phyloP scores from a whole-genome alignment of 805 yeast species.

The Candida hungchunana region DNA sequence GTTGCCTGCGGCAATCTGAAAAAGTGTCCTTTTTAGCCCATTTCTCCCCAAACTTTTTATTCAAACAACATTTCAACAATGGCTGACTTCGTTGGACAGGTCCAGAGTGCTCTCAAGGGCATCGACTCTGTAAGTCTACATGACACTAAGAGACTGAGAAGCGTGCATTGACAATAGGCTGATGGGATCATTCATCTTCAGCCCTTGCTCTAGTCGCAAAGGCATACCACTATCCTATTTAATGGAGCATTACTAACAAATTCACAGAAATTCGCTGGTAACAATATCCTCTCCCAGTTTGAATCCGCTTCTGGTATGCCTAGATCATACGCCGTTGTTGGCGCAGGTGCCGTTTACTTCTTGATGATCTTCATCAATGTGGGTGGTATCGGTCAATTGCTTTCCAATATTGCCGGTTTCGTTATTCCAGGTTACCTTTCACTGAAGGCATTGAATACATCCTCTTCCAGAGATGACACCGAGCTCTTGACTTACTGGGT shows the following conservation, averaged over 20 bases:
- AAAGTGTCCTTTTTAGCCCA: too few relatives aligned
- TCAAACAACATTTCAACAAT: slow-evolving; percentile 20
- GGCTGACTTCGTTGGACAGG: slow-evolving; percentile 43
- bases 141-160: not conserved
- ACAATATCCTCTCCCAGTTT: slow-evolving; percentile 23
- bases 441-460: slow-evolving; percentile 74
- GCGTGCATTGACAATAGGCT: too few relatives aligned
- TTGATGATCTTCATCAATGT: slow-evolving; percentile 80
- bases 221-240: too few relatives aligned
- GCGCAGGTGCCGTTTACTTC: slow-evolving; percentile 60
- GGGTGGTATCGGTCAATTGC: slow-evolving; percentile 92
- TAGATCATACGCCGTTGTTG: slow-evolving; percentile 79
- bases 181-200: too few relatives aligned
- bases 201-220: too few relatives aligned
- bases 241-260: slow-evolving; percentile 6
- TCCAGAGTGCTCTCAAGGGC: slow-evolving; percentile 41
- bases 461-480: slow-evolving; percentile 70
- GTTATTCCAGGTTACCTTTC: slow-evolving; percentile 89
- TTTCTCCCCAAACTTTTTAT: too few relatives aligned
- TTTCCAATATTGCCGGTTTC: slow-evolving; percentile 90
- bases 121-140: slow-evolving; percentile 42
- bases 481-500: slow-evolving; percentile 96
- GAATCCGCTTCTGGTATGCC: slow-evolving; percentile 44
- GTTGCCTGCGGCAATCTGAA: too few relatives aligned
- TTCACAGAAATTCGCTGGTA: slow-evolving; percentile 19